Conservation (phyloP, 129 eudicot genomes). For the Flaveria sonorensis region DNA sequence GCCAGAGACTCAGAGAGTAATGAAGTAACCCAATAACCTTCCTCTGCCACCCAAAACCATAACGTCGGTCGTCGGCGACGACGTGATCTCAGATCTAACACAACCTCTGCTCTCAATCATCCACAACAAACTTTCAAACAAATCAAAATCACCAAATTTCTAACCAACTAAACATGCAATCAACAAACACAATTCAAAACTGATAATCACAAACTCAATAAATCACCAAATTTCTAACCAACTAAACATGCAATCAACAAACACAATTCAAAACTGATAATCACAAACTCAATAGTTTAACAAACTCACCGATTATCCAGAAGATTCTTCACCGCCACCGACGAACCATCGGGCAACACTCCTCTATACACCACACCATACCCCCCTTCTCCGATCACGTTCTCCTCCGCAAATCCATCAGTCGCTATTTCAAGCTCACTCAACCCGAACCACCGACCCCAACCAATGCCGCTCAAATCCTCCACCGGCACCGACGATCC, state of each 20-base stretch:
- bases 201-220: background rate
- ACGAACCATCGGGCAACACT: constrained; percentile 58
- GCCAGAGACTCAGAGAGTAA: constrained; percentile 13
- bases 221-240: background rate
- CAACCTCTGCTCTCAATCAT: background rate
- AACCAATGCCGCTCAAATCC: constrained; percentile 47
- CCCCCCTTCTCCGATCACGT: constrained; percentile 92
- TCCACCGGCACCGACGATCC: constrained; percentile 47
- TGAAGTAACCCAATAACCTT: constrained; percentile 23
- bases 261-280: background rate
- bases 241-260: background rate
- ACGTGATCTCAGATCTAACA: constrained; percentile 19
- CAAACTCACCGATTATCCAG: constrained; percentile 66
- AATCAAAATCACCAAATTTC: constrained; percentile 31
- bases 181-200: constrained; percentile 6
- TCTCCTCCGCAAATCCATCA: constrained; percentile 47
- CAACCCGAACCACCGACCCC: constrained; percentile 83
- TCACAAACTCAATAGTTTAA: background rate
- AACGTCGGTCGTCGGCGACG: constrained; percentile 28
- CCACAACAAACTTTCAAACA: background rate
- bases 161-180: background rate
- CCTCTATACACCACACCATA: constrained; percentile 78
- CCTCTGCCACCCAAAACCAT: constrained; percentile 24
- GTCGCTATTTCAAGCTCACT: constrained; percentile 64
- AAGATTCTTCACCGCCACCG: constrained; percentile 76